Percentiles rank a stretch among this genome's conserved stretches.
Conservation (phyloP, 176 grass and related monocot genomes). For the Paspalum vaginatum region DNA sequence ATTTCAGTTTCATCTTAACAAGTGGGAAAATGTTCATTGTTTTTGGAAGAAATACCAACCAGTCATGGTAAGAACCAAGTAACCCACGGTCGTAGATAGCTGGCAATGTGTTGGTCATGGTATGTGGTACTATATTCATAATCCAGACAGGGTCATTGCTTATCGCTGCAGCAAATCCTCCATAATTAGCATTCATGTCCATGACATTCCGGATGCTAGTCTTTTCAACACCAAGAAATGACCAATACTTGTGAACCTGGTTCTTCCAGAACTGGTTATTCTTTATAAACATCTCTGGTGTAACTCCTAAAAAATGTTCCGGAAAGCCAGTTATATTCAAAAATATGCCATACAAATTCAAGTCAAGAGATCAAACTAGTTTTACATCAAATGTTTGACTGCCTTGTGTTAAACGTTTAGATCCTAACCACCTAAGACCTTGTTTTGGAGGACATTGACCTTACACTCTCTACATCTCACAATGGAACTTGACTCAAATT, state of each 20-base stretch:
- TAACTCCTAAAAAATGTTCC: conserved; percentile 67
- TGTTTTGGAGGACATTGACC: not conserved
- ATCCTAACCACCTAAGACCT: not conserved
- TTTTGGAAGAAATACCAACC: conserved; percentile 58
- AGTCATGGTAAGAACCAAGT: conserved; percentile 88
- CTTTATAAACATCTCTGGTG: conserved; percentile 62
- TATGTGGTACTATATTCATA: conserved; percentile 92
- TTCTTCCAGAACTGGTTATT: conserved; percentile 81
- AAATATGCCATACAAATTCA: conserved; percentile 20
- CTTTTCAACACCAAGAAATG: conserved; percentile 62
- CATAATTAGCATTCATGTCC: conserved; percentile 97
- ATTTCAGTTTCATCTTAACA: conserved; percentile 30
- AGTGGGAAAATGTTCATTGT: conserved; percentile 5
- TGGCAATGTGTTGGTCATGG: conserved; percentile 65
- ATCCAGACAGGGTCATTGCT: conserved; percentile 77
- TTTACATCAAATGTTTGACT: not conserved
- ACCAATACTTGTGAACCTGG: conserved; percentile 80
- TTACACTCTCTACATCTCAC: not conserved
- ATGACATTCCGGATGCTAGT: conserved; percentile 80
- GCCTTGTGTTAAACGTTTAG: not conserved
- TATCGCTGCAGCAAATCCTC: conserved; percentile 83
- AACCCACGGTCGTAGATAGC: conserved; percentile 87
- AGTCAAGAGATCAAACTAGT: conserved; percentile 17
- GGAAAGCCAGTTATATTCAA: conserved; percentile 40
- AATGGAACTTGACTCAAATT: conserved; percentile 36